A percentile compares a stretch with the other conserved stretches of the same genome.
Evolutionary conservation across 2,329 filamentous ascomycete species (phyloP).

Genomic region (Colletotrichum lupini): DNA sequence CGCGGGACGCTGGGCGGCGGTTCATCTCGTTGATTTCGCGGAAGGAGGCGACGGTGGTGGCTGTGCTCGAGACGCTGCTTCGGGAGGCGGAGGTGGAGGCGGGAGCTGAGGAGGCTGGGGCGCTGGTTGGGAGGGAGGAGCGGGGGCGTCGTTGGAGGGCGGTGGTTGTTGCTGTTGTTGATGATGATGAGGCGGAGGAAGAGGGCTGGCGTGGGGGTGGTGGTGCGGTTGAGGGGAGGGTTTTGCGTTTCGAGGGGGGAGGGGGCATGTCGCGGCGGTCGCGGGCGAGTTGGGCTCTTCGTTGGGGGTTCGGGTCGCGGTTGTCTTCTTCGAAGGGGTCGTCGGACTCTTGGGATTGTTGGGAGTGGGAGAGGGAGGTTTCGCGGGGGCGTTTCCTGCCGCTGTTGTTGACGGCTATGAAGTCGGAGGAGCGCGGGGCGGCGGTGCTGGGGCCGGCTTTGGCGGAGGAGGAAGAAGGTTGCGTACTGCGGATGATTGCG

Average conservation of each 20-base stretch:
- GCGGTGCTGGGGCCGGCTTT: neutral
- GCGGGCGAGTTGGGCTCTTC: constrained; percentile 40
- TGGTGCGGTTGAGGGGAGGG: constrained; percentile 3
- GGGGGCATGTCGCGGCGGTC: constrained; percentile 38
- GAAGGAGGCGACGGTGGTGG: constrained; percentile 44
- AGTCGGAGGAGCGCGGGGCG: neutral
- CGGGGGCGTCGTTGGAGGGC: neutral
- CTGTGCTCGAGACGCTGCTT: constrained; percentile 38
- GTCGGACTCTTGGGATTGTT: constrained; percentile 21
- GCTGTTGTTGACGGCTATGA: constrained; percentile 16
- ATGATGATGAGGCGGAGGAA: neutral
- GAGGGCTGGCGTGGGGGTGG: neutral
- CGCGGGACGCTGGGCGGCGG: constrained; percentile 11
- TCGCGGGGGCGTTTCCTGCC: constrained; percentile 16
- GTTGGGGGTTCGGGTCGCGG: constrained; percentile 33
- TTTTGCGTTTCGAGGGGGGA: constrained; percentile 15
- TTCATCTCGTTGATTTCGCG: constrained; percentile 20
- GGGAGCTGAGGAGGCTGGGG: constrained; percentile 24
- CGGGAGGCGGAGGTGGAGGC: constrained; percentile 34
- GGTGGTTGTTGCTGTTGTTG: neutral
- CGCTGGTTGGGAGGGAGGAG: constrained; percentile 18
- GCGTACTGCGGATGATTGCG: neutral
- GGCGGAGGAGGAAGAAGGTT: neutral
- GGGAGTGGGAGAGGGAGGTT: neutral
- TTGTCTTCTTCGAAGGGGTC: constrained; percentile 39